Evolutionary conservation across 345 rosid species (phyloP).

Genomic region (Boechera stricta): DNA sequence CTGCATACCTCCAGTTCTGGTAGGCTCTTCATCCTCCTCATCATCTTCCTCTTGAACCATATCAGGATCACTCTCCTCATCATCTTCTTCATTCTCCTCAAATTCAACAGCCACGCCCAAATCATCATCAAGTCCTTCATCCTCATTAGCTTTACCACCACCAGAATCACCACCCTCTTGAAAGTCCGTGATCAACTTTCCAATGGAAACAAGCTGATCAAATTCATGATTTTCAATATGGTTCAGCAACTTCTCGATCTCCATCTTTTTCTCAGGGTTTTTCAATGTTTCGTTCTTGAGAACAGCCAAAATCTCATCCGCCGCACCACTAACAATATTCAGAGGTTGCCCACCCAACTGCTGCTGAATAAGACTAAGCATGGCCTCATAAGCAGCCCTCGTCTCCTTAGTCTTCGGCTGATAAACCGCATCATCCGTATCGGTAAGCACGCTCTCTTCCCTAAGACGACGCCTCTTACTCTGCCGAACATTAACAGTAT

Average conservation of each 20-base stretch:
- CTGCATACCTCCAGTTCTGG: conserved; percentile 73
- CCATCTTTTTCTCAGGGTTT: conserved; percentile 83
- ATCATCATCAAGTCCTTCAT: conserved; percentile 83
- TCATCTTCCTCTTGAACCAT: conserved; percentile 86
- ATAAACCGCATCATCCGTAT: conserved; percentile 85
- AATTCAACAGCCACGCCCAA: conserved; percentile 94
- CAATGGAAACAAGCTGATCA: conserved; percentile 79
- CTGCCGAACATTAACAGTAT: conserved; percentile 57
- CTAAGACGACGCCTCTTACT: conserved; percentile 73
- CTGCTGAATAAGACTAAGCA: conserved; percentile 80
- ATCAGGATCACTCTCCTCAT: conserved; percentile 90
- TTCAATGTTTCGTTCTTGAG: conserved; percentile 68
- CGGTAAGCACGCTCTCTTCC: conserved; percentile 79
- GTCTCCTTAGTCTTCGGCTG: conserved; percentile 94
- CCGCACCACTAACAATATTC: conserved; percentile 83
- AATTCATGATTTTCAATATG: conserved; percentile 48
- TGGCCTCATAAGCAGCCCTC: conserved; percentile 86
- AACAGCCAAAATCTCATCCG: conserved; percentile 92
- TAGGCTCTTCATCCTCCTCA: conserved; percentile 80
- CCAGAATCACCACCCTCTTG: conserved; percentile 70
- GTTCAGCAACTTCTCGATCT: conserved; percentile 79
- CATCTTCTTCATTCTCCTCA: conserved; percentile 86
- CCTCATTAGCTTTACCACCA: conserved; percentile 56
- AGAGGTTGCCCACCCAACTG: conserved; percentile 91
- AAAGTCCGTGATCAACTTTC: conserved; percentile 77